phyloP scores from a whole-genome alignment of 2,329 filamentous ascomycete species.

The Chrysoporthe puriensis region DNA sequence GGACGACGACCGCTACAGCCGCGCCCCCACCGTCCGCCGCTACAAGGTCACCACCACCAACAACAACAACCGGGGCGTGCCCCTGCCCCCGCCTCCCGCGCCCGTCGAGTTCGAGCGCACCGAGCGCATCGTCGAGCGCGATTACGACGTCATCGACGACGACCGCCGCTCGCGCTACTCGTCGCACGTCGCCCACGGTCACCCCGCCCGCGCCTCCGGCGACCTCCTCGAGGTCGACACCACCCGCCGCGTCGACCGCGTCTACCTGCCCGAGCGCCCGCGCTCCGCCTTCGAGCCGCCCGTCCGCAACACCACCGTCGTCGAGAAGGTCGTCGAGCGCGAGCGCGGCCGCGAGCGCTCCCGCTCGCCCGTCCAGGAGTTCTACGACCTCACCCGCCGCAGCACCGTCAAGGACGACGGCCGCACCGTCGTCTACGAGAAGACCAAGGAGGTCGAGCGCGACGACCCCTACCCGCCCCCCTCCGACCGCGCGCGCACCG shows the following conservation, averaged over 20 bases:
- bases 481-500: slow-evolving; percentile 22
- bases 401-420: slow-evolving; percentile 32
- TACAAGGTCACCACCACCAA: slow-evolving; percentile 51
- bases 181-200: slow-evolving; percentile 32
- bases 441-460: slow-evolving; percentile 32
- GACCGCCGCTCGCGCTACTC: slow-evolving; percentile 50
- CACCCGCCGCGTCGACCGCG: slow-evolving; percentile 45
- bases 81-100: slow-evolving; percentile 5
- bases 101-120: slow-evolving; percentile 44
- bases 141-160: slow-evolving; percentile 50
- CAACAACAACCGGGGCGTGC: slow-evolving; percentile 14
- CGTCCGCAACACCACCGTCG: slow-evolving; percentile 33
- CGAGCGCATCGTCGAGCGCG: slow-evolving; percentile 37
- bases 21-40: slow-evolving; percentile 48
- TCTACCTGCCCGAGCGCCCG: slow-evolving; percentile 52
- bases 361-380: slow-evolving; percentile 25
- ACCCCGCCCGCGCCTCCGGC: slow-evolving; percentile 41
- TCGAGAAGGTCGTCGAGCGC: slow-evolving; percentile 38
- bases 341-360: slow-evolving; percentile 33
- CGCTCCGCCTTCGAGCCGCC: slow-evolving; percentile 53
- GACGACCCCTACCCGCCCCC: slow-evolving; percentile 21
- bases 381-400: slow-evolving; percentile 25
- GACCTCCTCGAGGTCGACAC: slow-evolving; percentile 47
- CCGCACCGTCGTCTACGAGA: slow-evolving; percentile 33
- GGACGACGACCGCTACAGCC: slow-evolving; percentile 51